Conservation (phyloP, 768 basidiomycete species). For the Lepiota subincarnata region DNA sequence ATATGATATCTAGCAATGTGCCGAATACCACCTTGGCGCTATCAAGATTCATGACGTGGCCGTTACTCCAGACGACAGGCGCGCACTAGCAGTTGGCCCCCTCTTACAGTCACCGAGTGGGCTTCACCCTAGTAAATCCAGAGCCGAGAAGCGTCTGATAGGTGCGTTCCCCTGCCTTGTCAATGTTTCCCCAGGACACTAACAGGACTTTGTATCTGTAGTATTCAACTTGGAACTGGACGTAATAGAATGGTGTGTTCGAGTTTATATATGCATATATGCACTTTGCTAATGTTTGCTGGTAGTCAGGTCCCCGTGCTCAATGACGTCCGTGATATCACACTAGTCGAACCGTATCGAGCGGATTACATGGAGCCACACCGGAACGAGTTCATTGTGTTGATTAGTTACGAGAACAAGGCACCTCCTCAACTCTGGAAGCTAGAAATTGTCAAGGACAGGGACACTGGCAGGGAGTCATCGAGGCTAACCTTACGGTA, state of each 20-base stretch:
- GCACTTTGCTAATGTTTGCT: slow-evolving; percentile 6
- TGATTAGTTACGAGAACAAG: slow-evolving; percentile 74
- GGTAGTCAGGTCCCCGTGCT: slow-evolving; percentile 66
- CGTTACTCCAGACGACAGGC: slow-evolving; percentile 59
- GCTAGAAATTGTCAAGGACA: slow-evolving; percentile 58
- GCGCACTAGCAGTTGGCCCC: slow-evolving; percentile 66
- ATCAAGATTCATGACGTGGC: slow-evolving; percentile 70
- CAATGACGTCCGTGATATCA: slow-evolving; percentile 70
- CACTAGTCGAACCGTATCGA: slow-evolving; percentile 45
- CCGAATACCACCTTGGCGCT: slow-evolving; percentile 52
- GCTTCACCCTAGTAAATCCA: slow-evolving; percentile 64
- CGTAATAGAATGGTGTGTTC: slow-evolving; percentile 59
- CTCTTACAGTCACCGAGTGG: slow-evolving; percentile 59
- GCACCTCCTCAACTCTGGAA: slow-evolving; percentile 79
- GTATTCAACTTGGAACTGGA: slow-evolving; percentile 67
- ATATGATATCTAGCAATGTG: slow-evolving; percentile 38
- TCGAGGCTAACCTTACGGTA: slow-evolving; percentile 40
- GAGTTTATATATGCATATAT: not conserved
- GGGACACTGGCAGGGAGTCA: slow-evolving; percentile 29
- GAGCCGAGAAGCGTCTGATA: slow-evolving; percentile 68
- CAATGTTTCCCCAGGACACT: not conserved
- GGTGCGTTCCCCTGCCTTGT: slow-evolving; percentile 39
- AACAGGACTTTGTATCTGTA: slow-evolving; percentile 20
- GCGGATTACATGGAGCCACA: slow-evolving; percentile 45
- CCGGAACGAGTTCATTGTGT: slow-evolving; percentile 48